Base-by-base conservation (phyloP, 75 land plant species). In the Pinus tabuliformis region DNA sequence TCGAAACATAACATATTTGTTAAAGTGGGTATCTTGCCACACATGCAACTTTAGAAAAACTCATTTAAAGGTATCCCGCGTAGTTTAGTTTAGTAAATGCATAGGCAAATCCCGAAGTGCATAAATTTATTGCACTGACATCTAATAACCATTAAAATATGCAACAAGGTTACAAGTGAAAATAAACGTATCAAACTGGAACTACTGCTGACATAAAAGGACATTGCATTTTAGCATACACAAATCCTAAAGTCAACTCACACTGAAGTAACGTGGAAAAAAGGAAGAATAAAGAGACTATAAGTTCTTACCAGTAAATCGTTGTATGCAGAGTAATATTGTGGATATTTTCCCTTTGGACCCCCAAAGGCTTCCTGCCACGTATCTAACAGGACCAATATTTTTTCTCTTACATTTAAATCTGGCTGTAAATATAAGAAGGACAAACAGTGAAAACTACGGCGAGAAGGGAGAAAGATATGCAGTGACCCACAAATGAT, bases 361-460 rank as follows among this genome's bases (percentile, higher is more conserved):
- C 96, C 98, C 37, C 96, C 92, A 78, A 95, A 88, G 73, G 97
- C 98, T 75, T 93, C 94, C 87, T 93, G 96, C 98, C 98, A 95
- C 65, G 94, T 83, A 77, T 93, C 96, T 36, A 95, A 63, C 66
- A 95, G 77, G 76, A 82, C 81, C 57, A 95, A 76, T 54, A 93
- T 88, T 79, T 93, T 91, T 65, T 95, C 98, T 80, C 89, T 90
- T 24, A 95, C 98, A 77, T 81, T 83, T 76, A 95, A 85, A 72
- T 95, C 98, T 36, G 96, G 89, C 98, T 95, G 92, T 75, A 83
- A n/a, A 78, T 37, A 4, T n/a, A 80, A 59, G 26, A 77, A 59
- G 26, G 76, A 11, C 52, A 68, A 20, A 6, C 68, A 63, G 6
- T 33, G 16, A 33, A 64, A 64, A 33, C 18, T 16, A 36, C 37